Evolutionary conservation across 345 rosid species (phyloP).

Genomic region (Adansonia digitata): DNA sequence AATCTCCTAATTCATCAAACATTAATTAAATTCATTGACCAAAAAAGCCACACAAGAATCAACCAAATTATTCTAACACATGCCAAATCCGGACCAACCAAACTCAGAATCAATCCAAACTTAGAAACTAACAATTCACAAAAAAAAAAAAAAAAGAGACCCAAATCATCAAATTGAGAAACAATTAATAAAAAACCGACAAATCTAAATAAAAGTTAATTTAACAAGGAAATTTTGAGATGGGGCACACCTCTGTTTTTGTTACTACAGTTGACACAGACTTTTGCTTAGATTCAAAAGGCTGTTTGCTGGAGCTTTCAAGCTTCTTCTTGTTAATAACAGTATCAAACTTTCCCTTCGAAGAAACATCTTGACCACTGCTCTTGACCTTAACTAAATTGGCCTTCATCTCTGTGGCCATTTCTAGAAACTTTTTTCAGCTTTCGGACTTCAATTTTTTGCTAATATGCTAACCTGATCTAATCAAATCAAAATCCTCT

Average conservation of each 20-base stretch:
- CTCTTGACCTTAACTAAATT: conserved; percentile 40
- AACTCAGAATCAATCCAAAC: background rate
- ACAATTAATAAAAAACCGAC: background rate
- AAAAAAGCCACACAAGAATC: background rate
- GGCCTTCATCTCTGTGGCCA: conserved; percentile 52
- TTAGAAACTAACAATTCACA: background rate
- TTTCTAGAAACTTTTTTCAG: background rate
- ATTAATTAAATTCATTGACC: background rate
- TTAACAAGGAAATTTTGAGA: background rate
- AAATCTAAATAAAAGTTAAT: background rate
- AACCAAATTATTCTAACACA: background rate
- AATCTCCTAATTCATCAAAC: background rate
- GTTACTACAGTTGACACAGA: conserved; percentile 31
- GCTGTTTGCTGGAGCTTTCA: conserved; percentile 40
- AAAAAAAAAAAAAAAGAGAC: background rate
- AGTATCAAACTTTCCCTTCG: conserved; percentile 33
- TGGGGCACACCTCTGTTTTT: conserved; percentile 61
- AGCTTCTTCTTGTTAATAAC: conserved; percentile 46
- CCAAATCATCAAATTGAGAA: background rate
- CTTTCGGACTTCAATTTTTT: conserved; percentile 2
- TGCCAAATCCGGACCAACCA: background rate
- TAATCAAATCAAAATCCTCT: background rate
- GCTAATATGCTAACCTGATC: background rate
- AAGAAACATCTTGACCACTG: conserved; percentile 42
- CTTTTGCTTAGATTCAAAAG: conserved; percentile 40